Conservation (phyloP, 2,329 filamentous ascomycete genomes). For the Claviceps lovelessii region DNA sequence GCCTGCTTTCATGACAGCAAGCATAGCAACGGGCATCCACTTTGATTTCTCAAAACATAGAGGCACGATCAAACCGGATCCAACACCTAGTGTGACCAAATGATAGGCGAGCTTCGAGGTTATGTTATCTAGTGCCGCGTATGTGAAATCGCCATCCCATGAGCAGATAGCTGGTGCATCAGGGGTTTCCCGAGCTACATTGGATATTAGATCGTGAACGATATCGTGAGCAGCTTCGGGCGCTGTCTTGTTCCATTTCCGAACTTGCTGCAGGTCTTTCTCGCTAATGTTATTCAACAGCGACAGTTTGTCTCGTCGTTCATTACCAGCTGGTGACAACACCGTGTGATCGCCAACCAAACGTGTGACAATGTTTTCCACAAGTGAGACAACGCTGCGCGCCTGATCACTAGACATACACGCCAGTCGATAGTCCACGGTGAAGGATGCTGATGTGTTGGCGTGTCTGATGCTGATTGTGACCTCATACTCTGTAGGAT, state of each 20-base stretch:
- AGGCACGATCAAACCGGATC: conserved; percentile 13
- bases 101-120: conserved; percentile 5
- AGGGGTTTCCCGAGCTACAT: not conserved
- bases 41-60: conserved; percentile 23
- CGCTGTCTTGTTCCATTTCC: not conserved
- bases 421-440: not conserved
- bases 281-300: not conserved
- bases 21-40: conserved; percentile 17
- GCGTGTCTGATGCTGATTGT: conserved; percentile 10
- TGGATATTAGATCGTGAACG: not conserved
- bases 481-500: conserved; percentile 14
- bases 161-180: conserved; percentile 5
- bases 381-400: not conserved
- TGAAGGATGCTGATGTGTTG: not conserved
- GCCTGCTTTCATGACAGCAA: conserved; percentile 21
- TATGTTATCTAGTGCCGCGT: conserved; percentile 8
- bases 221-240: not conserved
- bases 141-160: conserved; percentile 16
- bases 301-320: not conserved
- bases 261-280: not conserved
- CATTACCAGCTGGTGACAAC: not conserved
- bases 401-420: not conserved
- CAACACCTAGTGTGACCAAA: conserved; percentile 9
- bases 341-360: not conserved
- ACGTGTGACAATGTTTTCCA: not conserved